Evolutionary conservation across 371 early-diverging fungal species (phyloP).

Genomic region (Gilbertella persicaria): DNA sequence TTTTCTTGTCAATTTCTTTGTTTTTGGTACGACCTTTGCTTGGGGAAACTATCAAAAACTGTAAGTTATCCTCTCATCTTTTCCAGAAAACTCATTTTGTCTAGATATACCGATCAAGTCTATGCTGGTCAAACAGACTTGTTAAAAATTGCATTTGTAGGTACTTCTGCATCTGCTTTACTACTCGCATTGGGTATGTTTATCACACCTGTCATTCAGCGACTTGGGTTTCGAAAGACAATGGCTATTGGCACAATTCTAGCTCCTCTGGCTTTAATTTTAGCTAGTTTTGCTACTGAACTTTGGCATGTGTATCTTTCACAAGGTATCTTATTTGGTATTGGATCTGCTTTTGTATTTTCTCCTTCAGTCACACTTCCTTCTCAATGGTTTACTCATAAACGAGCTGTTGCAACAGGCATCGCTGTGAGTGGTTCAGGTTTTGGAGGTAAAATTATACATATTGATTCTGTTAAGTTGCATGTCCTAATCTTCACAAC

Average conservation of each 20-base stretch:
- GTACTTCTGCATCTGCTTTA: constrained; percentile 49
- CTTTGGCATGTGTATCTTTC: constrained; percentile 65
- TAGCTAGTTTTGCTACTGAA: constrained; percentile 57
- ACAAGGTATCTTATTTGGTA: constrained; percentile 65
- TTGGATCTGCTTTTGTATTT: constrained; percentile 57
- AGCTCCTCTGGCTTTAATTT: constrained; percentile 54
- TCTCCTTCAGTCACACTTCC: constrained; percentile 67
- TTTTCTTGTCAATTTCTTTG: constrained; percentile 60
- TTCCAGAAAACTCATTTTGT: neutral
- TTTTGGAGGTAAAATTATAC: too few species aligned
- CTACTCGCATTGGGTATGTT: constrained; percentile 57
- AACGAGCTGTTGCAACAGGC: constrained; percentile 78
- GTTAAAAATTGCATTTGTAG: constrained; percentile 55
- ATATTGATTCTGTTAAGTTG: too few species aligned
- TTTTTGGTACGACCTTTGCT: constrained; percentile 55
- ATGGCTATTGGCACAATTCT: constrained; percentile 60
- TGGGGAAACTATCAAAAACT: constrained; percentile 61
- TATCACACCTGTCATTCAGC: constrained; percentile 61
- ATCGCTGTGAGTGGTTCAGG: constrained; percentile 77
- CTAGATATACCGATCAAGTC: constrained; percentile 37
- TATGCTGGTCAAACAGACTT: constrained; percentile 30
- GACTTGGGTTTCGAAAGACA: constrained; percentile 58
- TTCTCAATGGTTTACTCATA: constrained; percentile 73
- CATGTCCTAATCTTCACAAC: too few species aligned
- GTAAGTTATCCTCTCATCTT: too few species aligned